phyloP scores from a whole-genome alignment of 495 filamentous ascomycete genomes.

The Penicillium herquei region DNA sequence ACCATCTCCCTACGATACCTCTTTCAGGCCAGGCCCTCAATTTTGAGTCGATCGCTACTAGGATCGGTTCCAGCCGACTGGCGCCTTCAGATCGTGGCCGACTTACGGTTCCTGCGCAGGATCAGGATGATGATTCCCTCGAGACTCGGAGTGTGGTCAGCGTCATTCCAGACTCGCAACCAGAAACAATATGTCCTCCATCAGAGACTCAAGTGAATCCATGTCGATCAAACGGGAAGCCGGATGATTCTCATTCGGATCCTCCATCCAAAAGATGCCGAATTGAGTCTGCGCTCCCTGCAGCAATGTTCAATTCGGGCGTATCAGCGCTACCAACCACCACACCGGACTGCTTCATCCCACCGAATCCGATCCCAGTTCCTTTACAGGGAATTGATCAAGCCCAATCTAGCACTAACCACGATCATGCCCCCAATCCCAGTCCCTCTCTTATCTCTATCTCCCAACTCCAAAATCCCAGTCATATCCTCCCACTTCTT shows the following conservation, averaged over 20 bases:
- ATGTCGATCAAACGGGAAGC: not conserved
- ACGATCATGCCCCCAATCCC: not conserved
- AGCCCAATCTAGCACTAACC: not conserved
- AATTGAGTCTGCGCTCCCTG: not conserved
- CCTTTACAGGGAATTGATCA: not conserved
- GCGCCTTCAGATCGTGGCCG: constrained; percentile 3
- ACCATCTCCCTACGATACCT: not conserved
- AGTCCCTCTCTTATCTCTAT: not conserved
- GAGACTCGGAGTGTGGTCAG: constrained; percentile 36
- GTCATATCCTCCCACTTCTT: constrained; percentile 6
- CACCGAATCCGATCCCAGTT: too few species aligned
- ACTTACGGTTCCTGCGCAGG: not conserved
- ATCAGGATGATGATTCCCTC: constrained; percentile 29
- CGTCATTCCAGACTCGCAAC: constrained; percentile 48
- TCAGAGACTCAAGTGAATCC: not conserved
- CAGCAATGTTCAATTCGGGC: not conserved
- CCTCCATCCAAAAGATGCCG: constrained; percentile 1
- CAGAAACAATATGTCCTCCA: constrained; percentile 5
- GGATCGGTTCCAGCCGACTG: constrained; percentile 10
- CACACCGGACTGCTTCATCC: not conserved
- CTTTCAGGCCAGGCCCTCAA: constrained; percentile 1
- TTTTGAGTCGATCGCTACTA: constrained; percentile 2
- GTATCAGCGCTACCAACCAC: not conserved
- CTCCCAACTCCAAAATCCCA: not conserved
- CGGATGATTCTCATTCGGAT: not conserved